phyloP scores from a whole-genome alignment of 192 early-diverging fungal genomes.

The Coemansia sp. region DNA sequence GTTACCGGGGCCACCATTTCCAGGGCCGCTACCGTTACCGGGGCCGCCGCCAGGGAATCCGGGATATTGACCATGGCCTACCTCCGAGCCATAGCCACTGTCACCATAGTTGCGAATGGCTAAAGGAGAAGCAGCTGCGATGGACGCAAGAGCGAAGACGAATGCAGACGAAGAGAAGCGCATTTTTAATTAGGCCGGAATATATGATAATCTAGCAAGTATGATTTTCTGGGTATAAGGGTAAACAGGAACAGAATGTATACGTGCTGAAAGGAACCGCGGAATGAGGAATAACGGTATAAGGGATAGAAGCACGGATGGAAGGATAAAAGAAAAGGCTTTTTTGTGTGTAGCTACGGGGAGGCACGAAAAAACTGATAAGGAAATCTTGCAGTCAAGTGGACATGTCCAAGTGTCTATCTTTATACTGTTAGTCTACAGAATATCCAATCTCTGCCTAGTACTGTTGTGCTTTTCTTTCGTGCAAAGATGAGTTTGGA shows the following conservation, averaged over 20 bases:
- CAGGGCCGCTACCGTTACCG: conserved; percentile 13
- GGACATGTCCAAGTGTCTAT: too few relatives aligned
- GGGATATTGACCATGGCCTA: conserved; percentile 9
- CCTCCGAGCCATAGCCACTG: conserved; percentile 4
- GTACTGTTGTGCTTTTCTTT: too few relatives aligned
- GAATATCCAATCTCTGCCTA: too few relatives aligned
- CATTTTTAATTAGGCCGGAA: conserved; percentile 15
- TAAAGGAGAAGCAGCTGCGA: conserved; percentile 30
- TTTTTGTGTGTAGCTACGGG: conserved; percentile 11
- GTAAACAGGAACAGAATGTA: too few relatives aligned
- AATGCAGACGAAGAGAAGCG: conserved; percentile 33
- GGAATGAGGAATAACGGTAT: conserved; percentile 3
- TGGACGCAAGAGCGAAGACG: conserved; percentile 21
- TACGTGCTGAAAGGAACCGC: neutral
- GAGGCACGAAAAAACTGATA: conserved; percentile 11
- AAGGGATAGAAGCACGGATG: conserved; percentile 1
- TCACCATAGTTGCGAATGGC: conserved; percentile 13
- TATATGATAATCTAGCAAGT: neutral
- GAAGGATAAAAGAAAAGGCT: conserved; percentile 6
- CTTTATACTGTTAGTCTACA: too few relatives aligned
- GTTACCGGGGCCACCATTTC: conserved; percentile 9
- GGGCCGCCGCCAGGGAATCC: conserved; percentile 11
- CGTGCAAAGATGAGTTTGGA: too few relatives aligned
- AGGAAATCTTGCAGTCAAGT: neutral
- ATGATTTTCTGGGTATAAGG: too few relatives aligned